Conservation (phyloP, 345 rosid species). For the Lenwebbia sp. region DNA sequence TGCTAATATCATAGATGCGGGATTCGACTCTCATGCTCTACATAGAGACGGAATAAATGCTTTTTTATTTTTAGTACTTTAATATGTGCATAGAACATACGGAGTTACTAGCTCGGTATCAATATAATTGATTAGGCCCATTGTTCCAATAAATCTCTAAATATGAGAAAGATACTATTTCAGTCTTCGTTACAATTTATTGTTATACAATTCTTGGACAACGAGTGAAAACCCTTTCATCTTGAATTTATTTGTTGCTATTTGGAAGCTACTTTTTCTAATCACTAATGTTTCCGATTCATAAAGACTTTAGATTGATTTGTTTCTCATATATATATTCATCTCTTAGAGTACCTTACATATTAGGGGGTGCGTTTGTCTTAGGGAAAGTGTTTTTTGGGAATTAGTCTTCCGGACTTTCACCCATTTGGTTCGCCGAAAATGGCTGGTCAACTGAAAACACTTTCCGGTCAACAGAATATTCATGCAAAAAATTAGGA, state of each 20-base stretch:
- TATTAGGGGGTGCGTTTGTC: too few species aligned
- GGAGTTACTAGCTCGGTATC: background rate
- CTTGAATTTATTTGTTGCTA: background rate
- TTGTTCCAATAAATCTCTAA: background rate
- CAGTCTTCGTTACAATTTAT: background rate
- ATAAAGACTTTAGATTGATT: background rate
- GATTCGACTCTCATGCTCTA: accelerated
- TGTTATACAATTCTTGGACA: background rate
- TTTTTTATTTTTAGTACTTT: background rate
- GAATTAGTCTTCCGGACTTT: too few species aligned
- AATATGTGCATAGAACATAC: background rate
- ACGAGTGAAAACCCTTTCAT: background rate
- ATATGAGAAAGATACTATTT: background rate
- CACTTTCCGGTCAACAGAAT: too few species aligned
- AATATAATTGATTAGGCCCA: background rate
- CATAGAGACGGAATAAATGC: too few species aligned
- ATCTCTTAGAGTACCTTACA: too few species aligned
- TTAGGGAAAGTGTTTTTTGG: too few species aligned
- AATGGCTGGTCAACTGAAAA: too few species aligned
- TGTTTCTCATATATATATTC: too few species aligned
- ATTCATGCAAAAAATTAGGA: too few species aligned
- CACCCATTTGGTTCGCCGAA: too few species aligned
- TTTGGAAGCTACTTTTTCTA: background rate
- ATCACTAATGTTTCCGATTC: background rate
- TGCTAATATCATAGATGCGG: too few species aligned